Percentiles rank a stretch among this genome's conserved stretches.
Evolutionary conservation across 169 alveolate species (phyloP).

Genomic region (Ichthyophthirius multifiliis): DNA sequence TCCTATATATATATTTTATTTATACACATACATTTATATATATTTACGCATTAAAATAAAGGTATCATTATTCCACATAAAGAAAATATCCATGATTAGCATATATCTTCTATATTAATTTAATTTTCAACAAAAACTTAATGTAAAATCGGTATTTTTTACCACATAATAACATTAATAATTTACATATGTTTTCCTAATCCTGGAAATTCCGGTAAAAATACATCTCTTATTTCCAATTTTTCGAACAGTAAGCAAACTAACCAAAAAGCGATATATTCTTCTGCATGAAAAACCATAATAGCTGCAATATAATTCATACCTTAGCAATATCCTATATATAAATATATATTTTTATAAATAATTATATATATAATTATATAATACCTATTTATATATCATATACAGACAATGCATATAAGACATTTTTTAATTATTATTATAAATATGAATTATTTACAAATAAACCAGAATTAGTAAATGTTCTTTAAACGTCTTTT

Average conservation of each 20-base stretch:
- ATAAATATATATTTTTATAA: not conserved
- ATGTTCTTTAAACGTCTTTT: not conserved
- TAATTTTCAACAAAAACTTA: not conserved
- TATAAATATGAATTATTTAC: not conserved
- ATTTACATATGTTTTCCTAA: not conserved
- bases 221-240: slow-evolving; percentile 6
- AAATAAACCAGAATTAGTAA: not conserved
- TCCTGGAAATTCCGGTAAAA: slow-evolving; percentile 1
- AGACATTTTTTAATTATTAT: not conserved
- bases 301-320: slow-evolving; percentile 1
- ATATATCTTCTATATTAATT: not conserved
- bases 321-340: not conserved
- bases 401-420: not conserved
- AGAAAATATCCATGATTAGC: slow-evolving; percentile 5
- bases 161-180: not conserved
- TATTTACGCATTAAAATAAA: not conserved
- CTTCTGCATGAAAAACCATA: slow-evolving; percentile 19
- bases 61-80: slow-evolving; percentile 11
- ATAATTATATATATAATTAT: not conserved
- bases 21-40: too few relatives aligned
- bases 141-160: not conserved
- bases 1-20: not conserved
- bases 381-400: not conserved
- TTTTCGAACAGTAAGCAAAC: not conserved
- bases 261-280: slow-evolving; percentile 16